Evolutionary conservation across 371 early-diverging fungal genomes (phyloP), one percentile per base, ranked within the genome.

Genomic region (Mucor sp.): DNA sequence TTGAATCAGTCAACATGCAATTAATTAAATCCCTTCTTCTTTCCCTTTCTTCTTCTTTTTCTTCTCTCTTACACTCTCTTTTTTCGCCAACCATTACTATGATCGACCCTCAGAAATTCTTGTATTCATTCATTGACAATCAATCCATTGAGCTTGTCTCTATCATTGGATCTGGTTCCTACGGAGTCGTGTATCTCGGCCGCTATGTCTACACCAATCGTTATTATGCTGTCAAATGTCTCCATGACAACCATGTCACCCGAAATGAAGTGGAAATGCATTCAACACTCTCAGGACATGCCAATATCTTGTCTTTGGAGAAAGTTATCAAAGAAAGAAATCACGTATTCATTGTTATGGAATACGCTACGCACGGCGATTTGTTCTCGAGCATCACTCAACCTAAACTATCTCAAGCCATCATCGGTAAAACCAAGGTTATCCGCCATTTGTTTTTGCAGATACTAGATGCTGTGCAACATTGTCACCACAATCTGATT

Each of bases 111-210:
- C 19, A 71, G 11, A 28, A 58, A 1, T 66, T 80, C 32, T 43
- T 80, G 25, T 60, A 72, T 58, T 62, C 71, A 2, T 74, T 58
- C 58, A 77, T 82, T 30, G 80, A 79, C 50, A 70, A 77, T 35
- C 56, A 69, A 28, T 74, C 74, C n/a, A 74, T 83, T 21, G 69
- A 75, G 33, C 62, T 83, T 0, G 63, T 72, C 6, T 80, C 83
- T 1, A 70, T 93, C n/a, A 79, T 92, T 28, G 93, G 93, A 55
- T 70, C 83, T 25, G 91, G 93, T 5, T 87, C 90, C 3, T 91
- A 90, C 62, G 91, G 91, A 23, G 84, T 89, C 23, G 91, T 92
- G 59, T 90, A 86, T 67, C 74, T 79, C 53, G 82, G 88, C 25
- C 72, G 77, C 17, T 73, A 83, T 53, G 63, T 78, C 9, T 69